phyloP scores from a whole-genome alignment of 352 stramenopile species.

The Discostella stelligera region DNA sequence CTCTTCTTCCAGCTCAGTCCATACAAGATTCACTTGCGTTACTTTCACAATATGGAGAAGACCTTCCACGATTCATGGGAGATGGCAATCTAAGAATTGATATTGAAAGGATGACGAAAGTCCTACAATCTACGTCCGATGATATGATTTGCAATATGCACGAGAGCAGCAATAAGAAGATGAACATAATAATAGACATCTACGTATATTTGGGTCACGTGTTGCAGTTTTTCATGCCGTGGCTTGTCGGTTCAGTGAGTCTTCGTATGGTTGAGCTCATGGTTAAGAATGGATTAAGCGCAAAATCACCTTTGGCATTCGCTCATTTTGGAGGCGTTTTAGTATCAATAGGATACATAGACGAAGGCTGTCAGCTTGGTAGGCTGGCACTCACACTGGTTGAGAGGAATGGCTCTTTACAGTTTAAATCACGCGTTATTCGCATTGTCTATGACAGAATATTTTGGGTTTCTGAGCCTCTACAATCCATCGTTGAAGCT shows the following conservation, averaged over 20 bases:
- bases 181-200: neutral
- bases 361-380: neutral
- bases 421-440: constrained; percentile 10
- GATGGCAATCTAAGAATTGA: neutral
- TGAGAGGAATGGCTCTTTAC: constrained; percentile 13
- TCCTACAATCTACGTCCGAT: neutral
- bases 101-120: neutral
- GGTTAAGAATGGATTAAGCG: neutral
- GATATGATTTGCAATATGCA: constrained; percentile 4
- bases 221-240: neutral
- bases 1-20: neutral
- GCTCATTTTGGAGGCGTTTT: neutral
- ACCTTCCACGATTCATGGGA: neutral
- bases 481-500: constrained; percentile 29
- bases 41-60: neutral
- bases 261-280: constrained; percentile 3
- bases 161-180: constrained; percentile 2
- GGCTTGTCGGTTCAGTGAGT: neutral
- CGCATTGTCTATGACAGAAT: constrained; percentile 2
- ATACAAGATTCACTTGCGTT: neutral
- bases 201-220: neutral
- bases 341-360: neutral
- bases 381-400: constrained; percentile 13
- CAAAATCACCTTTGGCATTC: neutral
- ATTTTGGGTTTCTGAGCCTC: constrained; percentile 21